Evolutionary conservation across 495 filamentous ascomycete species (phyloP).

Genomic region (Penicillium paradoxum): DNA sequence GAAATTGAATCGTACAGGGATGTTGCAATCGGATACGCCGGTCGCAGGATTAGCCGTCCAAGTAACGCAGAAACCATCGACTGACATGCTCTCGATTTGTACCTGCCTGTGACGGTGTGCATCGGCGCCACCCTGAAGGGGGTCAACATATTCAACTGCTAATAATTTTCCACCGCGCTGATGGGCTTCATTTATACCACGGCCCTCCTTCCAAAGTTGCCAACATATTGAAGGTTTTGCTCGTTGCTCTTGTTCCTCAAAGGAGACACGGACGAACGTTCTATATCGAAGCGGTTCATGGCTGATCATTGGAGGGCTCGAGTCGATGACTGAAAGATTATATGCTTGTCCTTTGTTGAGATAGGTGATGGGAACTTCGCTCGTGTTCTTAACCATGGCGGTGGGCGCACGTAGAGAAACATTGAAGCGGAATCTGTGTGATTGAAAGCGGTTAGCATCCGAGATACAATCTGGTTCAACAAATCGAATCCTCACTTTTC

Average conservation of each 20-base stretch:
- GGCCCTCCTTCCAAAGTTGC: conserved; percentile 94
- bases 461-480: not conserved
- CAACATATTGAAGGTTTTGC: conserved; percentile 77
- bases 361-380: conserved; percentile 92
- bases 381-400: conserved; percentile 84
- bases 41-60: conserved; percentile 68
- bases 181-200: conserved; percentile 84
- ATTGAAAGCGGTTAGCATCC: conserved; percentile 17
- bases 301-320: conserved; percentile 40
- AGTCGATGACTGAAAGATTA: conserved; percentile 69
- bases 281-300: conserved; percentile 59
- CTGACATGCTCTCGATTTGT: conserved; percentile 75
- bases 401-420: conserved; percentile 89
- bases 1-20: conserved; percentile 95
- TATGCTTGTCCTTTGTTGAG: conserved; percentile 97
- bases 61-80: conserved; percentile 86
- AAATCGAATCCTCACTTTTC: conserved; percentile 45
- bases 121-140: conserved; percentile 62
- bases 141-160: conserved; percentile 90
- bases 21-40: conserved; percentile 62
- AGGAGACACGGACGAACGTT: conserved; percentile 85
- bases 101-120: conserved; percentile 66
- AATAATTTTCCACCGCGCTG: conserved; percentile 81
- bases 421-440: conserved; percentile 77
- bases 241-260: conserved; percentile 89